A percentile compares a stretch with the other conserved stretches of the same genome.
phyloP scores from a whole-genome alignment of 1,284 basidiomycete species.

The Pholiota adiposa region DNA sequence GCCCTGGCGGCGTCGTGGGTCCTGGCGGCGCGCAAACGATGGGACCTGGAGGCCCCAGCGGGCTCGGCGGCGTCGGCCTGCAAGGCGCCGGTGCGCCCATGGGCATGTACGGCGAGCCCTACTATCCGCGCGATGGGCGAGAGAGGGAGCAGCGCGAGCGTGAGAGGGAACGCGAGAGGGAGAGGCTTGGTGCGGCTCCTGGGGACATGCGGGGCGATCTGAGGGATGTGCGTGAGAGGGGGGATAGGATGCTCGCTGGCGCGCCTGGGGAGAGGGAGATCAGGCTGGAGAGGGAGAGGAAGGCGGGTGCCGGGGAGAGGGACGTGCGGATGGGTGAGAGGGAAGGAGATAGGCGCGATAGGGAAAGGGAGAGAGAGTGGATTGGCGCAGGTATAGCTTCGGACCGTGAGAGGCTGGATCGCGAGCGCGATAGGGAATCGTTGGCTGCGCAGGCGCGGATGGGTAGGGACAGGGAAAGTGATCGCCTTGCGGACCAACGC shows the following conservation, averaged over 20 bases:
- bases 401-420: slow-evolving; percentile 15
- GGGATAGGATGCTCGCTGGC: slow-evolving; percentile 9
- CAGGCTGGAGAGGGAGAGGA: slow-evolving; percentile 6
- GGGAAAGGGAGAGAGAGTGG: slow-evolving; percentile 27
- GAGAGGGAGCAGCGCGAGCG: slow-evolving; percentile 11
- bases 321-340: slow-evolving; percentile 11
- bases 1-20: slow-evolving; percentile 14
- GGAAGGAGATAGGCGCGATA: slow-evolving; percentile 13
- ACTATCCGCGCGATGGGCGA: slow-evolving; percentile 22
- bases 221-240: slow-evolving; percentile 24
- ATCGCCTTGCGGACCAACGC: slow-evolving; percentile 30
- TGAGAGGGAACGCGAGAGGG: slow-evolving; percentile 24
- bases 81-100: slow-evolving; percentile 20
- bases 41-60: slow-evolving; percentile 24
- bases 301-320: slow-evolving; percentile 14
- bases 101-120: slow-evolving; percentile 28
- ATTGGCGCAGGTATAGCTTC: slow-evolving; percentile 2
- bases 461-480: slow-evolving; percentile 27
- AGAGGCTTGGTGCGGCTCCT: slow-evolving; percentile 12
- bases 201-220: background rate
- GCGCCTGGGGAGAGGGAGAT: slow-evolving; percentile 17
- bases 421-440: slow-evolving; percentile 22
- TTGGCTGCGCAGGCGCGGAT: background rate
- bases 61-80: slow-evolving; percentile 17
- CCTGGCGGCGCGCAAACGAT: slow-evolving; percentile 20